A percentile compares a stretch with the other conserved stretches of the same genome.
Conservation (phyloP, 108 stramenopile species). For the Epipyxis sp. region DNA sequence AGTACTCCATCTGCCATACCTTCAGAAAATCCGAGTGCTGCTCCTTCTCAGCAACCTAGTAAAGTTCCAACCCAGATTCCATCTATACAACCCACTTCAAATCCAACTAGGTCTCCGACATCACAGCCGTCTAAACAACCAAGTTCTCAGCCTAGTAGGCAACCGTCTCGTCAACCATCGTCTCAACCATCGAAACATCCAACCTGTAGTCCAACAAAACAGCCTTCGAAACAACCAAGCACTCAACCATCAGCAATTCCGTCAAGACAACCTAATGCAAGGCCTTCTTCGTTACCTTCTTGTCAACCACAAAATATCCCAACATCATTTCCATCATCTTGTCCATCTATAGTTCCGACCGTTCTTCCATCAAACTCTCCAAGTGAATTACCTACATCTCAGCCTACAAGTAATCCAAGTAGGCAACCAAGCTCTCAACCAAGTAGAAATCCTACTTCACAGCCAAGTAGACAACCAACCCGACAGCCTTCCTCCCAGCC, state of each 20-base stretch:
- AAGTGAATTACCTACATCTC: neutral
- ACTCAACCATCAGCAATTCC: slow-evolving; percentile 8
- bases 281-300: neutral
- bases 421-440: neutral
- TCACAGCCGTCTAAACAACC: neutral
- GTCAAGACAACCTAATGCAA: neutral
- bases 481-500: neutral
- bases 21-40: neutral
- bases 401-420: neutral
- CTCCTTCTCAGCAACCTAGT: neutral
- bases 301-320: slow-evolving; percentile 1
- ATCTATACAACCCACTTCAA: neutral
- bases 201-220: neutral
- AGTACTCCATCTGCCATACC: neutral
- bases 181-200: neutral
- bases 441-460: neutral
- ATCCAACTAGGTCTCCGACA: neutral
- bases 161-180: neutral
- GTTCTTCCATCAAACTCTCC: neutral
- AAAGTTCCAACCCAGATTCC: neutral
- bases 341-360: neutral
- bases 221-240: slow-evolving; percentile 10
- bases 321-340: neutral
- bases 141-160: neutral
- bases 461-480: neutral